Evolutionary conservation across 2,329 filamentous ascomycete genomes (phyloP), one percentile per base, ranked within the genome.

Genomic region (Arthrobotrys pseudoclavata): DNA sequence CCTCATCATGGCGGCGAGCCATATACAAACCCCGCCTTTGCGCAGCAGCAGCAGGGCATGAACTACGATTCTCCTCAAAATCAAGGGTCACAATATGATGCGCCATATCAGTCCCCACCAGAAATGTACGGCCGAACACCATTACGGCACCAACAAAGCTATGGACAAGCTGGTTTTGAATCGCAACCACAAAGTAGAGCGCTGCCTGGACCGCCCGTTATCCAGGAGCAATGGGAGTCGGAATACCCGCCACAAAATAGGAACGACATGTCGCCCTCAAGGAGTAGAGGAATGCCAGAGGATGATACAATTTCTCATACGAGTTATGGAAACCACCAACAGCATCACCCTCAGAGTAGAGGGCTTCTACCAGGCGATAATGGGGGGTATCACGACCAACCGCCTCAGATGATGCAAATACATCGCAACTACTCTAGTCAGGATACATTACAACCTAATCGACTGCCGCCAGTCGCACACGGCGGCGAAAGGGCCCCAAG

Each of bases 121-220:
- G 55, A 60, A 7, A 66, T 63, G 2, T 77, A 77, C 18, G 74
- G 74, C 3, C 29, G 74, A 29, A 77, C 74, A 24, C 74, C 74
- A 26, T 55, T 77, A n/a, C 67, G 74, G 31, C 74, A 77, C 37
- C 74, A 77, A 70, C 60, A 61, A 26, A 67, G 52, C 31, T 71
- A 77, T 24, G 67, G 52, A 48, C 72, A 70, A n/a, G 0, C 55
- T 29, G 42, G 53, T 6, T 67, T 50, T 18, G 63, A 76, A 34
- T 31, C 67, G 15, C 67, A 60, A 31, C 61, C 57, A 12, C 53
- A 71, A 31, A 67, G 52, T 22, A 71, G 74, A 24, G 34, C 50
- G 18, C 24, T 76, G 24, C 50, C 66, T 15, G 72, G 60, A 18
- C 50, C 74, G 4, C 42, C 53, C 9, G 13, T 12, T 26, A 67